A percentile compares a stretch with the other conserved stretches of the same genome.
These are phyloP conservation scores for Gossypioides kirkii DNA, from an alignment of 345 rosid species.

Conservation along the genomic window DNA sequence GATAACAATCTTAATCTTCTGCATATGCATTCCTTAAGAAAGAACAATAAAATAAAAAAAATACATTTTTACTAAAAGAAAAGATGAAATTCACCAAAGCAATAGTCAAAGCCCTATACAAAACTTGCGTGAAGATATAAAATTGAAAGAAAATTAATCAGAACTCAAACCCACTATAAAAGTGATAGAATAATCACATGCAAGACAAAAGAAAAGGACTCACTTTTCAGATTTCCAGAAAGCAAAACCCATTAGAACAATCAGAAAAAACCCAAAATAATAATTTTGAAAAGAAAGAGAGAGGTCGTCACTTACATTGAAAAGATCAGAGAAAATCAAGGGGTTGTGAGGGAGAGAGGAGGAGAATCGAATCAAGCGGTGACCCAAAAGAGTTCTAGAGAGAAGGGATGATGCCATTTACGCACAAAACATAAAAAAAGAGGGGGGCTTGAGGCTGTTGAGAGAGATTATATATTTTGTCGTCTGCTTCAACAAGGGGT, in stretches of 20 bases:
- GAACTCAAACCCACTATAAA: slow-evolving; percentile 9
- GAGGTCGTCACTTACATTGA: slow-evolving; percentile 38
- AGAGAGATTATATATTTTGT: not conserved
- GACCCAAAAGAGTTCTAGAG: slow-evolving; percentile 38
- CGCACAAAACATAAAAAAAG: slow-evolving; percentile 22
- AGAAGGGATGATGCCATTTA: slow-evolving; percentile 55
- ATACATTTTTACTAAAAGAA: not conserved
- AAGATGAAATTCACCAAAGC: not conserved
- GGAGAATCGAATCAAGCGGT: slow-evolving; percentile 38
- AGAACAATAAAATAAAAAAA: not conserved
- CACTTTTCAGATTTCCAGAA: not conserved
- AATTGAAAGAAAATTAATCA: not conserved
- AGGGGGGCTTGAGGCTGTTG: not conserved
- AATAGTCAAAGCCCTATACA: not conserved
- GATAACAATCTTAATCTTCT: not conserved
- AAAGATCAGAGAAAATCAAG: slow-evolving; percentile 27
- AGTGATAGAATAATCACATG: slow-evolving; percentile 1
- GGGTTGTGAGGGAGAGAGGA: slow-evolving; percentile 26
- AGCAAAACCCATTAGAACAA: slow-evolving; percentile 11
- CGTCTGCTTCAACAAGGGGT: not conserved
- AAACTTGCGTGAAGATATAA: not conserved
- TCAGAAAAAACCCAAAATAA: slow-evolving; percentile 3
- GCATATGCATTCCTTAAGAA: not conserved
- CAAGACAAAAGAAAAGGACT: not conserved
- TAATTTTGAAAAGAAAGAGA: not conserved